phyloP scores from a whole-genome alignment of 2,329 filamentous ascomycete genomes.

The Sarocladium brachiariae region DNA sequence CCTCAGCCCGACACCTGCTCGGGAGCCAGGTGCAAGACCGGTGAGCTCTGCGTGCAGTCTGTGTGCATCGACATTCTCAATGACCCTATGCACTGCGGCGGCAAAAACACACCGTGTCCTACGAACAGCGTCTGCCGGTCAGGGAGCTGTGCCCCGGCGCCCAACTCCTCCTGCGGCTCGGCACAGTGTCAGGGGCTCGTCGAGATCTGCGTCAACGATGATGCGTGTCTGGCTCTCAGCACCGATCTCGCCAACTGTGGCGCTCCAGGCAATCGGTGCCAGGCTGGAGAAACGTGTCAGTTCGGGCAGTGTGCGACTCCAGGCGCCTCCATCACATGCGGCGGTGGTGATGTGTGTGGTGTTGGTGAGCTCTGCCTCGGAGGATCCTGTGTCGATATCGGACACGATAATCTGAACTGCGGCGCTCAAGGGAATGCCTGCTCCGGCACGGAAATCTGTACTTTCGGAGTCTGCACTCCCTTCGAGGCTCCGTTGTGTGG shows the following conservation, averaged over 20 bases:
- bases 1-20: constrained; percentile 1
- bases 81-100: constrained; percentile 3
- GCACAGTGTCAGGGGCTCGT: not conserved
- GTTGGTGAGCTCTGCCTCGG: not conserved
- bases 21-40: not conserved
- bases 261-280: not conserved
- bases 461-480: not conserved
- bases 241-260: constrained; percentile 5
- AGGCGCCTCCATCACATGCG: not conserved
- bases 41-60: not conserved
- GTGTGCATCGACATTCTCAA: constrained; percentile 1
- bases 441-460: not conserved
- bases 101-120: constrained; percentile 4
- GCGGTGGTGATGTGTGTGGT: not conserved
- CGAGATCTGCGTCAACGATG: not conserved
- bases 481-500: constrained; percentile 3
- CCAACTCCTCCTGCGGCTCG: not conserved
- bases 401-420: not conserved
- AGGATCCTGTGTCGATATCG: not conserved
- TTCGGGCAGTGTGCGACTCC: constrained; percentile 3
- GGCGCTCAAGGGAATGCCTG: not conserved
- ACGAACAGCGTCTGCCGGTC: not conserved
- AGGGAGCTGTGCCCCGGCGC: constrained; percentile 1
- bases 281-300: not conserved
- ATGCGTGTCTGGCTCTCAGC: not conserved